Evolutionary conservation across 306 rosid genomes (phyloP), one percentile per base, ranked within the genome.

Genomic region (Quercus engelmannii): DNA sequence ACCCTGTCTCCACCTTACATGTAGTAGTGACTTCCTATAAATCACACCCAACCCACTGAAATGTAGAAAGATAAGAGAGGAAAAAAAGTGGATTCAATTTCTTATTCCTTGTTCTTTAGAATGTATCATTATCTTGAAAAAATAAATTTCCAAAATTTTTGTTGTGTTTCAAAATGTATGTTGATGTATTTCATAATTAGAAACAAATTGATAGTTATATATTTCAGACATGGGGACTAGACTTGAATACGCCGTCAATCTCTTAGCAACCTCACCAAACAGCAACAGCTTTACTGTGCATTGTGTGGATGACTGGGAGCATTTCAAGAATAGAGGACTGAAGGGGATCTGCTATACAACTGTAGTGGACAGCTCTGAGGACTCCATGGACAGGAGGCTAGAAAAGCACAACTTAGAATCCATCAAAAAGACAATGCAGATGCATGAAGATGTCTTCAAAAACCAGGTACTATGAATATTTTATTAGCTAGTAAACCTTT

Each of bases 211-310:
- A 70, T 58, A 74, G 54, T 72, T 51, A 73, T 55, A 58, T 77
- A 35, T 74, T 84, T 55, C 97, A 92, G 99, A 92, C 74, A 95
- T 93, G 99, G 99, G 90, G 84, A 92, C 94, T 84, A 88, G 89
- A 83, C 49, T 86, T 86, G 94, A 95, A 75, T 83, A 79, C 83
- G 80, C 89, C 75, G 75, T 87, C 90, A 87, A 93, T 87, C 78
- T 82, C 74, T 77, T 93, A 85, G 86, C 87, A 79, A 76, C 83
- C 74, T 81, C 89, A 69, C 72, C 80, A 77, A 83, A 85, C 8
- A 84, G 83, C 84, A 88, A 78, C 83, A 87, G 77, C 73, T 82
- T 89, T 61, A 73, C 82, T n/a, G 85, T 83, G 78, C 79, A 82
- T 74, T 84, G 83, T 63, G 91, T 92, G 93, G 84, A 89, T 89